These are phyloP conservation scores for Pyrrhoderma noxium DNA, from an alignment of 1,284 basidiomycete species.

Conservation along the genomic window DNA sequence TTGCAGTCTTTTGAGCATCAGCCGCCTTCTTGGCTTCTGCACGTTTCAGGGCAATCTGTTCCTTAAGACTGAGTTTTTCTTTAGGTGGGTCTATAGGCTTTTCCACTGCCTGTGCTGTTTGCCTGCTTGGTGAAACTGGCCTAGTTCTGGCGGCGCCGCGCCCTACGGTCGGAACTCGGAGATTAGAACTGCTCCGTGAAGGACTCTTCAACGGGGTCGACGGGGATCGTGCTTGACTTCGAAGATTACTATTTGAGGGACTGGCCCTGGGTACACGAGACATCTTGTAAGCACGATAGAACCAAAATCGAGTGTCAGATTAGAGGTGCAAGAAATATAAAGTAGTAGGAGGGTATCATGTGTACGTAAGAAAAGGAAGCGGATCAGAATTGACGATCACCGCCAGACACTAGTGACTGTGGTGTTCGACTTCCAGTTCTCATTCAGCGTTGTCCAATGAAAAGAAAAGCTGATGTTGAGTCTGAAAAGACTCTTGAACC, in stretches of 20 bases:
- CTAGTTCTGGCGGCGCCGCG: no score
- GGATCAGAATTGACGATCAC: no score
- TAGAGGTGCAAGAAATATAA: not conserved
- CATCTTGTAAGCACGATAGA: not conserved
- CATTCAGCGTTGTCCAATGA: no score
- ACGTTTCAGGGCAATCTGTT: slow-evolving; percentile 65
- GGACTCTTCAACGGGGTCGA: not conserved
- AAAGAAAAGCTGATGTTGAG: no score
- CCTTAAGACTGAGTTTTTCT: slow-evolving; percentile 47
- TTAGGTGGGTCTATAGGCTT: slow-evolving; percentile 4
- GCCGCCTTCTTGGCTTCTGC: slow-evolving; percentile 61
- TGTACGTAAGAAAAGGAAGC: no score
- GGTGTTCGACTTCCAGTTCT: no score
- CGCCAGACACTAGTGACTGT: no score
- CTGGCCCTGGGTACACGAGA: slow-evolving; percentile 12
- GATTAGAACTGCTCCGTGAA: not conserved
- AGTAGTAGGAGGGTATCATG: no score
- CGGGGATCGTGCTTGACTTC: slow-evolving; percentile 3
- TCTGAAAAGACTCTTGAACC: no score
- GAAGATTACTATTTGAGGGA: slow-evolving; percentile 4
- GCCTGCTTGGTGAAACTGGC: slow-evolving; percentile 3
- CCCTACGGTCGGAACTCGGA: slow-evolving; percentile 4
- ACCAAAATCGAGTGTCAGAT: not conserved
- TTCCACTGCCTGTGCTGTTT: not conserved
- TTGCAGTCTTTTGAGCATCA: slow-evolving; percentile 20